Evolutionary conservation across 2,329 filamentous ascomycete genomes (phyloP).

Genomic region (Gnomoniopsis sp.): DNA sequence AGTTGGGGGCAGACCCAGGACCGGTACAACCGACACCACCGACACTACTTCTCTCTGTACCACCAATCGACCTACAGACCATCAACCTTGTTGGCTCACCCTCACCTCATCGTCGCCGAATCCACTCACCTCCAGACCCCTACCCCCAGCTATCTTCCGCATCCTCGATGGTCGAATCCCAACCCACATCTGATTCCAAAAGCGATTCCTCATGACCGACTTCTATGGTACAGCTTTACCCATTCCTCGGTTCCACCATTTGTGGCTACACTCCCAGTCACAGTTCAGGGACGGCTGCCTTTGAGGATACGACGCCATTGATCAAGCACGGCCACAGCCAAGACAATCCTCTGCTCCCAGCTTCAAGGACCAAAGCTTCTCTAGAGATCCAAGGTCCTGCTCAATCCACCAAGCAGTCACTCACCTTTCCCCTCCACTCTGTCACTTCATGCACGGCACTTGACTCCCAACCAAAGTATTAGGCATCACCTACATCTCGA

Average conservation of each 20-base stretch:
- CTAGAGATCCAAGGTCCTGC: no score
- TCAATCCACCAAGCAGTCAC: background rate
- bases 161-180: slow-evolving; percentile 9
- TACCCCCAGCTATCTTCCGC: slow-evolving; percentile 14
- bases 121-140: background rate
- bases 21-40: background rate
- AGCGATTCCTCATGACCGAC: slow-evolving; percentile 15
- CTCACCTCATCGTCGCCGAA: slow-evolving; percentile 9
- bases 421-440: slow-evolving; percentile 4
- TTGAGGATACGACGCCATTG: slow-evolving; percentile 6
- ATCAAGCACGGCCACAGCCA: slow-evolving; percentile 10
- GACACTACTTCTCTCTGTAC: background rate
- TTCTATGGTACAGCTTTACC: slow-evolving; percentile 15
- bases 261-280: slow-evolving; percentile 15
- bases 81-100: slow-evolving; percentile 4
- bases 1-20: slow-evolving; percentile 1
- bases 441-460: background rate
- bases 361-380: background rate
- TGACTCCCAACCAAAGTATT: no score
- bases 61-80: slow-evolving; percentile 4
- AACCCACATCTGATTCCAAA: slow-evolving; percentile 8
- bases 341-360: background rate
- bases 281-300: background rate
- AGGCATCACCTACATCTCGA: no score
- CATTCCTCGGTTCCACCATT: slow-evolving; percentile 12